Evolutionary conservation across 2,329 filamentous ascomycete genomes (phyloP).

Genomic region (Magnaporthiopsis poae): DNA sequence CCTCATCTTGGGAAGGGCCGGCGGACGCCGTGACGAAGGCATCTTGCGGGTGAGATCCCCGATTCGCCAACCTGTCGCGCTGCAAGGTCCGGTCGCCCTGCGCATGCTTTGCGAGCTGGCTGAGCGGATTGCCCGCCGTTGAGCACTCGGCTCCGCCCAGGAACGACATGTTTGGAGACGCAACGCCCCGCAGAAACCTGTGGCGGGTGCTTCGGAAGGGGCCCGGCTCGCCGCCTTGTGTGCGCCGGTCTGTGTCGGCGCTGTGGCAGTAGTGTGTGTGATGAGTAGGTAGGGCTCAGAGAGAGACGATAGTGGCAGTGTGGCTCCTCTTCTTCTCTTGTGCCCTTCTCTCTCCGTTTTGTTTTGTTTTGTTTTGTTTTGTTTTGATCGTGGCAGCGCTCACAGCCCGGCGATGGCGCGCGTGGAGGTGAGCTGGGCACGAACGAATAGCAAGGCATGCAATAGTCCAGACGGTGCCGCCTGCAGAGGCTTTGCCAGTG

Average conservation of each 20-base stretch:
- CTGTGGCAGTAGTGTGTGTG: no score
- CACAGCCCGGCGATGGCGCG: neutral
- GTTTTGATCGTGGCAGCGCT: neutral
- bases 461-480: neutral
- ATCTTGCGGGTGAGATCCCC: constrained; percentile 57
- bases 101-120: constrained; percentile 94
- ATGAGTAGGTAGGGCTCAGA: neutral
- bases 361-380: neutral
- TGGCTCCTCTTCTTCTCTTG: neutral
- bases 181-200: neutral
- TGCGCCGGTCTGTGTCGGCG: neutral
- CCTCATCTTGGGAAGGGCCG: constrained; percentile 65
- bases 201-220: neutral
- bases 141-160: constrained; percentile 94
- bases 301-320: neutral
- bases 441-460: neutral
- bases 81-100: constrained; percentile 93
- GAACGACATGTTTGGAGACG: constrained; percentile 64
- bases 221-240: neutral
- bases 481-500: neutral
- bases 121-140: constrained; percentile 87
- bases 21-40: constrained; percentile 62
- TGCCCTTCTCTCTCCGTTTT: neutral
- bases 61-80: constrained; percentile 73
- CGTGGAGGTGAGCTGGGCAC: neutral